Base-by-base conservation (phyloP, 2,329 filamentous ascomycete species). In the Periconia digitata region DNA sequence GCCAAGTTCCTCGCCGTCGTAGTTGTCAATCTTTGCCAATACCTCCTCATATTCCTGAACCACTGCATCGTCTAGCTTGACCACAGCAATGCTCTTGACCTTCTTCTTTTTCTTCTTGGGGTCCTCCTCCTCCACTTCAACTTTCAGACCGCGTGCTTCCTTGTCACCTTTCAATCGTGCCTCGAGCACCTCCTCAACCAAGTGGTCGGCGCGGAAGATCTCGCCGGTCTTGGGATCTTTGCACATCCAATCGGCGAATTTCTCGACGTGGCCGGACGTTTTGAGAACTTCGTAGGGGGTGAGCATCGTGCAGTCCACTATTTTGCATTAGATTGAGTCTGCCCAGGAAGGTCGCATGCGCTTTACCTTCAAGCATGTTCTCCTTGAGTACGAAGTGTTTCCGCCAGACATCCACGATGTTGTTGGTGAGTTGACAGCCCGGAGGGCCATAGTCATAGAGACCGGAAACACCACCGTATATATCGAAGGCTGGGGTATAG, bases 191-290 rank as follows among this genome's bases (percentile, higher is more conserved):
- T 95, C 90, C 79, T 97, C 92, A 59, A 99, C 92, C 64, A 97
- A 84, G 77, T 99, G 94, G 70, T 99, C 94, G 49, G 94, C 91
- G 61, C 94, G 85, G 71, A 99, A 85, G 67, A 96, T 96, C 73
- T 99, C 94, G 70, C 94, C 94, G 64, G 87, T 96, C 81, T 95
- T 95, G 55, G 92, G 90, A 73, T 99, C 94, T 75, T 95, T 96
- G 85, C 90, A 96, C 92, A 97, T 96, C 90, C 89, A 97, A 73
- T 97, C 92, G 74, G 90, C 89, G 68, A 97, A 97, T 75, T 95
- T 95, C 74, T 96, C 92, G 58, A 97, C 94, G 76, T 99, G 94
- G 56, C 94, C 94, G 72, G 73, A 76, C 3, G 92, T 96, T 82
- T 97, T 95, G 67, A 99, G 83, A 32, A 99, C 90, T 40, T 94